Percentiles rank a stretch among this genome's conserved stretches.
Conservation (phyloP, 1,284 basidiomycete genomes). For the Papiliotrema terrestris region DNA sequence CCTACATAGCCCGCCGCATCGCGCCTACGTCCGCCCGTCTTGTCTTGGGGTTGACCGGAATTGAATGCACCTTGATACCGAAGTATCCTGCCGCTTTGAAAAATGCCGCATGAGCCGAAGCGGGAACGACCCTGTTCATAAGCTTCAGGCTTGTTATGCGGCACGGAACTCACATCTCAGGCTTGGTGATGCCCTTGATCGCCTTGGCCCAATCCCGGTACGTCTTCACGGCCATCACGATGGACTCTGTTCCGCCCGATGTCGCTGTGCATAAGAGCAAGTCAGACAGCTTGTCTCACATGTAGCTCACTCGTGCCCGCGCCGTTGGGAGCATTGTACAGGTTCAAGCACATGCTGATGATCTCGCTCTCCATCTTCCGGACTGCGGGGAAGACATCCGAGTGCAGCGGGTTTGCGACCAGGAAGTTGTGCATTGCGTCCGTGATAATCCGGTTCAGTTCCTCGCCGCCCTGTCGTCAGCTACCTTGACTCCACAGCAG, state of each 20-base stretch:
- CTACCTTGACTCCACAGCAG: not conserved
- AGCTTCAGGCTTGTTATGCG: not conserved
- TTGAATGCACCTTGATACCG: conserved; percentile 82
- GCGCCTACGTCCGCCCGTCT: conserved; percentile 74
- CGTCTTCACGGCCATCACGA: conserved; percentile 79
- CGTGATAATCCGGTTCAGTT: conserved; percentile 57
- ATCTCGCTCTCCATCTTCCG: conserved; percentile 98
- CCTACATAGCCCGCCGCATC: conserved; percentile 81
- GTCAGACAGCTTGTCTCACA: not conserved
- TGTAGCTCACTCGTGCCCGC: conserved; percentile 65
- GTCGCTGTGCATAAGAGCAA: conserved; percentile 56
- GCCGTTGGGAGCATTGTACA: conserved; percentile 76
- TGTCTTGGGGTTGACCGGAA: conserved; percentile 78
- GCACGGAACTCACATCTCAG: conserved; percentile 70
- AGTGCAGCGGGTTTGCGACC: conserved; percentile 81
- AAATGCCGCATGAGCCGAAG: conserved; percentile 90
- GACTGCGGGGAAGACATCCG: conserved; percentile 86
- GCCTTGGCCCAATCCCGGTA: conserved; percentile 87
- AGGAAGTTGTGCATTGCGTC: conserved; percentile 49
- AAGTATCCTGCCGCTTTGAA: conserved; percentile 90
- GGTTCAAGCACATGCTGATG: conserved; percentile 84
- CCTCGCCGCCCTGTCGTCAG: conserved; percentile 65
- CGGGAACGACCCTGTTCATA: conserved; percentile 67
- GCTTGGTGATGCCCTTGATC: conserved; percentile 81
- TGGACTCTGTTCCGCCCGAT: conserved; percentile 93